A percentile compares a stretch with the other conserved stretches of the same genome.
These are phyloP conservation scores for Fragosphaeria purpurea DNA, from an alignment of 2,329 filamentous ascomycete genomes.

Conservation along the genomic window DNA sequence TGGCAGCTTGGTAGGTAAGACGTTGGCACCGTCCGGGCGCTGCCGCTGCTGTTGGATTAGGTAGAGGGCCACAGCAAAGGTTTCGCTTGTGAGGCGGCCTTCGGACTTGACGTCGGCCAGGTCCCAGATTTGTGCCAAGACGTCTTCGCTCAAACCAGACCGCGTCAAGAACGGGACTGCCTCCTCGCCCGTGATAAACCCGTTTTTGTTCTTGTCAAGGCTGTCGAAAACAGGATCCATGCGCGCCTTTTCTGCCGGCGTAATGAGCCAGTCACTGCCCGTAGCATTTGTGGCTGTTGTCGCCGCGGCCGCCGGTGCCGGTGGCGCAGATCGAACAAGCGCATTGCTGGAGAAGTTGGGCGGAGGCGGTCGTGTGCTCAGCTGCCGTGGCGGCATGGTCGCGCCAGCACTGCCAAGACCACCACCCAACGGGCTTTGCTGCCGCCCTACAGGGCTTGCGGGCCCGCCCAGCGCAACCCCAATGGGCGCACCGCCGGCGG, in stretches of 20 bases:
- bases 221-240: constrained; percentile 81
- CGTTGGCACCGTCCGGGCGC: constrained; percentile 48
- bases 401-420: constrained; percentile 24
- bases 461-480: constrained; percentile 15
- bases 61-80: constrained; percentile 97
- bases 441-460: constrained; percentile 23
- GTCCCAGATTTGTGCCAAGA: constrained; percentile 92
- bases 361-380: constrained; percentile 47
- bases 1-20: constrained; percentile 68
- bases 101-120: constrained; percentile 88
- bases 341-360: constrained; percentile 40
- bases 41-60: constrained; percentile 83
- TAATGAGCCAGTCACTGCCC: constrained; percentile 66
- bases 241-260: constrained; percentile 69
- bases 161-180: constrained; percentile 91
- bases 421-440: constrained; percentile 37
- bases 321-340: constrained; percentile 35
- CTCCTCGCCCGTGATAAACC: constrained; percentile 86
- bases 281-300: constrained; percentile 8
- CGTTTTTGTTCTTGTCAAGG: constrained; percentile 70
- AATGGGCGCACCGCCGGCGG: not conserved
- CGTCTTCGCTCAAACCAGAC: constrained; percentile 79
- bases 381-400: constrained; percentile 57
- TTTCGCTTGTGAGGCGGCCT: constrained; percentile 74
- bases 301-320: constrained; percentile 24